Evolutionary conservation across 108 stramenopile species (phyloP).

Genomic region (Aurantiochytrium sp.): DNA sequence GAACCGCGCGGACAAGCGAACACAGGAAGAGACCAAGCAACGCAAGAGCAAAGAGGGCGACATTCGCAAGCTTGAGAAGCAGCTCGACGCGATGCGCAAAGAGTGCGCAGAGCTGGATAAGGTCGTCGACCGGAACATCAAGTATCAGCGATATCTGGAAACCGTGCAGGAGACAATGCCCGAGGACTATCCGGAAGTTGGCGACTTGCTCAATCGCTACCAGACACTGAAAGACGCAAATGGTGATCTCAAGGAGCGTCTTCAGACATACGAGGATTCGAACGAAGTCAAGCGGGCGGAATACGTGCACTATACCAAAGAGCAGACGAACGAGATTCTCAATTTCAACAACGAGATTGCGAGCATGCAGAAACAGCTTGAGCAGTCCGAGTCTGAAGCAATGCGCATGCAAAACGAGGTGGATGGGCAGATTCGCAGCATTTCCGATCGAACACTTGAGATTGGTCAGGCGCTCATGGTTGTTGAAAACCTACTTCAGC

Average conservation of each 20-base stretch:
- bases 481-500: not conserved
- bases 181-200: slow-evolving; percentile 49
- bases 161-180: slow-evolving; percentile 38
- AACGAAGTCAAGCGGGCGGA: slow-evolving; percentile 31
- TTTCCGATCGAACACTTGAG: slow-evolving; percentile 39
- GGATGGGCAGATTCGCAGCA: slow-evolving; percentile 33
- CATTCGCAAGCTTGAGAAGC: slow-evolving; percentile 11
- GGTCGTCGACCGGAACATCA: not conserved
- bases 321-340: slow-evolving; percentile 43
- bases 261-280: slow-evolving; percentile 26
- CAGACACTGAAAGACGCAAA: slow-evolving; percentile 46
- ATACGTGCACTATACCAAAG: slow-evolving; percentile 36
- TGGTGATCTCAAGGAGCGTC: slow-evolving; percentile 30
- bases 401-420: slow-evolving; percentile 32
- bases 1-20: slow-evolving; percentile 46
- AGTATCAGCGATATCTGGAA: slow-evolving; percentile 29
- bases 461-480: slow-evolving; percentile 33
- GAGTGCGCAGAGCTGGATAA: not conserved
- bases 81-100: slow-evolving; percentile 12
- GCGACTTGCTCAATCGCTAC: slow-evolving; percentile 44
- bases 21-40: slow-evolving; percentile 47
- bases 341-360: slow-evolving; percentile 51
- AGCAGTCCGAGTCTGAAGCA: slow-evolving; percentile 25
- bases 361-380: slow-evolving; percentile 36
- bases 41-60: slow-evolving; percentile 28